phyloP scores from a whole-genome alignment of 345 rosid genomes.

The Clausena lansium region DNA sequence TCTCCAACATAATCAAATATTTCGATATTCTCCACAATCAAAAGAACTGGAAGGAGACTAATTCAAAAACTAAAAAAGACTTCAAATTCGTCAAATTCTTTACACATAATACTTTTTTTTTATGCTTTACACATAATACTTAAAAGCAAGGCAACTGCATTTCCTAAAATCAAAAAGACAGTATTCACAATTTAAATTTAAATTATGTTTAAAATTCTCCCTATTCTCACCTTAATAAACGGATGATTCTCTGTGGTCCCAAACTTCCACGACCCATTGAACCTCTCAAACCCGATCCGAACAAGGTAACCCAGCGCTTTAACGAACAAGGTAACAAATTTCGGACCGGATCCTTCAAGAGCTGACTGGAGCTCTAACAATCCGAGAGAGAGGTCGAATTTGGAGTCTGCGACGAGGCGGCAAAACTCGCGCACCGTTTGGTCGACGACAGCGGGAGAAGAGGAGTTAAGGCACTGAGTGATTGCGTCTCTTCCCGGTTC shows the following conservation, averaged over 20 bases:
- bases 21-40: background rate
- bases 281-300: conserved; percentile 49
- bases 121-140: background rate
- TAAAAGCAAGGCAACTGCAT: background rate
- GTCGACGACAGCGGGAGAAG: conserved; percentile 71
- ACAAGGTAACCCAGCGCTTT: conserved; percentile 68
- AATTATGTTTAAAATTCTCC: background rate
- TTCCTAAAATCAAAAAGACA: background rate
- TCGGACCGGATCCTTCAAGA: conserved; percentile 69
- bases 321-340: conserved; percentile 50
- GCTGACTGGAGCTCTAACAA: conserved; percentile 85
- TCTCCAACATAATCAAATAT: background rate
- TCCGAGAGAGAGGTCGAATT: conserved; percentile 49
- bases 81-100: background rate
- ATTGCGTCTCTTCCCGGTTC: conserved; percentile 64
- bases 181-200: background rate
- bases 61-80: background rate
- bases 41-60: background rate
- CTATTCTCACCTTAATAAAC: conserved; percentile 56
- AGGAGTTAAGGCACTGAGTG: conserved; percentile 61
- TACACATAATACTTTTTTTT: background rate
- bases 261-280: conserved; percentile 49
- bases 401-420: conserved; percentile 64
- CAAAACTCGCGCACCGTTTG: conserved; percentile 90
- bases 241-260: conserved; percentile 66